phyloP scores from a whole-genome alignment of 768 basidiomycete species.

The Lactarius akahatsu region DNA sequence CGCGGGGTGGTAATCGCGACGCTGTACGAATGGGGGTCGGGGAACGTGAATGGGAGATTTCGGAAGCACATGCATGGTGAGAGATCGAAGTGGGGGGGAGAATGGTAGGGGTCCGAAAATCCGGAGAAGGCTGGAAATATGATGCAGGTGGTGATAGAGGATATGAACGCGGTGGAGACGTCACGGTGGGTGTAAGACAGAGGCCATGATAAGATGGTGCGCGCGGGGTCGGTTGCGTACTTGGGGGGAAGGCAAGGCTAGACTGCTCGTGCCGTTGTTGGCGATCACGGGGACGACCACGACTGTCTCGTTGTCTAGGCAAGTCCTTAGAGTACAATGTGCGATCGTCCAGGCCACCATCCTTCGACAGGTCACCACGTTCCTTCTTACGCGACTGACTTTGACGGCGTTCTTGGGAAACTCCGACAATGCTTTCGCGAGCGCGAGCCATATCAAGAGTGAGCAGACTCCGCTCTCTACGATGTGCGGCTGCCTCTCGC shows the following conservation, averaged over 20 bases:
- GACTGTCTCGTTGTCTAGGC: slow-evolving; percentile 42
- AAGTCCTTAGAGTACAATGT: slow-evolving; percentile 59
- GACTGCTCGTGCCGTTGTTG: slow-evolving; percentile 39
- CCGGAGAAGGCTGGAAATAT: slow-evolving; percentile 14
- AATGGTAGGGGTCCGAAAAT: slow-evolving; percentile 11
- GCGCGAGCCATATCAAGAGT: slow-evolving; percentile 55
- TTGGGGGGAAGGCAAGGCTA: slow-evolving; percentile 37
- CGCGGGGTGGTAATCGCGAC: slow-evolving; percentile 30
- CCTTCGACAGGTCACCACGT: slow-evolving; percentile 43
- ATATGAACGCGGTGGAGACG: slow-evolving; percentile 39
- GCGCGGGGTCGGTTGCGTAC: slow-evolving; percentile 30
- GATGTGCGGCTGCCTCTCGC: slow-evolving; percentile 66
- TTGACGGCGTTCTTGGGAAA: slow-evolving; percentile 31
- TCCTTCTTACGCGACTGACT: slow-evolving; percentile 34
- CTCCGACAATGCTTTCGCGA: slow-evolving; percentile 44
- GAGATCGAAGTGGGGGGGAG: slow-evolving; percentile 19
- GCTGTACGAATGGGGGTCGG: slow-evolving; percentile 42
- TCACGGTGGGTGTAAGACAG: slow-evolving; percentile 35
- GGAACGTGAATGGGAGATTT: slow-evolving; percentile 37
- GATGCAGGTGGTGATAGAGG: slow-evolving; percentile 13
- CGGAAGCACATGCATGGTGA: slow-evolving; percentile 14
- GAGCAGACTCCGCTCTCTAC: slow-evolving; percentile 66
- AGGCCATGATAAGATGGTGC: slow-evolving; percentile 32
- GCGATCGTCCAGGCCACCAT: slow-evolving; percentile 47
- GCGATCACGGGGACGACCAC: slow-evolving; percentile 66